These are phyloP conservation scores for Amorphotheca resinae DNA, from an alignment of 495 filamentous ascomycete species.

Conservation along the genomic window DNA sequence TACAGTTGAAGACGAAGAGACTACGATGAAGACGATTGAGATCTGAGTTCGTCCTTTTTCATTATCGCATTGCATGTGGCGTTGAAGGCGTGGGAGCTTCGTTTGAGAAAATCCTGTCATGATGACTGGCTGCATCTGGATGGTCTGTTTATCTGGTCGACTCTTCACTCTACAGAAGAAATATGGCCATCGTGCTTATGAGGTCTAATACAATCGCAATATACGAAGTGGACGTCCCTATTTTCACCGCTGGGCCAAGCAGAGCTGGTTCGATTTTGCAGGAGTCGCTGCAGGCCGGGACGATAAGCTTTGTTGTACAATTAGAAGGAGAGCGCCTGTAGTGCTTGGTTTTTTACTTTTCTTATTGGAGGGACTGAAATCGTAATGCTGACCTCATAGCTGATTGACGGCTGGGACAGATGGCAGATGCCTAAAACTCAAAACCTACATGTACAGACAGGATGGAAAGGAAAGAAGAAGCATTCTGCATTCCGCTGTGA, in stretches of 20 bases:
- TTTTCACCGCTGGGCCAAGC: conserved; percentile 4
- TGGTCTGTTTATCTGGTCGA: conserved; percentile 6
- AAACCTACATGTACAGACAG: conserved; percentile 12
- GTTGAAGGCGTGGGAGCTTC: conserved; percentile 10
- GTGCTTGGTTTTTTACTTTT: conserved; percentile 6
- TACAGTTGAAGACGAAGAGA: conserved; percentile 29
- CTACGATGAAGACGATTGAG: conserved; percentile 46
- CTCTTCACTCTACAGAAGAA: neutral
- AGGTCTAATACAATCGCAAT: conserved; percentile 14
- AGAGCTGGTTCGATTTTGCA: conserved; percentile 4
- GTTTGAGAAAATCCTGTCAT: conserved; percentile 9
- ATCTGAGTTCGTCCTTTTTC: conserved; percentile 26
- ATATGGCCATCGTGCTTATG: conserved; percentile 7
- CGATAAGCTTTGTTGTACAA: conserved; percentile 16
- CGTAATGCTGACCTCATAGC: neutral
- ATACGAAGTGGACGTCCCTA: conserved; percentile 10
- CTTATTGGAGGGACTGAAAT: neutral
- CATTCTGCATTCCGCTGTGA: conserved; percentile 7
- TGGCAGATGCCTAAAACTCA: neutral
- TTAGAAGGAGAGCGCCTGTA: conserved; percentile 3
- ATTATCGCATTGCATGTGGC: conserved; percentile 13
- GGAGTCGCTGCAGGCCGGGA: conserved; percentile 12
- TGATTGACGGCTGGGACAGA: neutral
- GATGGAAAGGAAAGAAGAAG: conserved; percentile 4
- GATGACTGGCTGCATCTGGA: conserved; percentile 17